phyloP scores from a whole-genome alignment of 2,329 filamentous ascomycete species.

The Arthrobotrys megalospora region DNA sequence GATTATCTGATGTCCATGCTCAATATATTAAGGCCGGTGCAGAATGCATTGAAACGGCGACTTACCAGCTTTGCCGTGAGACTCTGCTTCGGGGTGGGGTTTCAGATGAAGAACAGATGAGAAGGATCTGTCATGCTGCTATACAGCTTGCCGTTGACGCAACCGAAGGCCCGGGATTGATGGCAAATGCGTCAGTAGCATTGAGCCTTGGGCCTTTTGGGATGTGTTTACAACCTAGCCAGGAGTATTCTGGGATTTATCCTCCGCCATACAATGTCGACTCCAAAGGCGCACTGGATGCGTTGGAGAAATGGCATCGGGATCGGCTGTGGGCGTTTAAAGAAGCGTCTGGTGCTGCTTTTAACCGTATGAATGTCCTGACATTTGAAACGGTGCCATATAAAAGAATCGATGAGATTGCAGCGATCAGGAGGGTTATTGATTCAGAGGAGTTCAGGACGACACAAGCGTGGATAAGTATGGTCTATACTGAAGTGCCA shows the following conservation, averaged over 20 bases:
- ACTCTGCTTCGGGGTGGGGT: slow-evolving; percentile 34
- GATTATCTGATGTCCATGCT: slow-evolving; percentile 36
- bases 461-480: slow-evolving; percentile 47
- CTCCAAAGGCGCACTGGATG: not conserved
- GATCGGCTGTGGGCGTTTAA: slow-evolving; percentile 32
- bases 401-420: slow-evolving; percentile 43
- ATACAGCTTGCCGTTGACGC: slow-evolving; percentile 43
- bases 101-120: slow-evolving; percentile 32
- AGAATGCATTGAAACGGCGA: slow-evolving; percentile 39
- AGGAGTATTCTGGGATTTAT: slow-evolving; percentile 53
- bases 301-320: slow-evolving; percentile 42
- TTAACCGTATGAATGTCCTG: slow-evolving; percentile 26
- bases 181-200: slow-evolving; percentile 1
- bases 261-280: slow-evolving; percentile 39
- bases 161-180: not conserved
- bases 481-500: slow-evolving; percentile 39
- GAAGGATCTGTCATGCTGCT: slow-evolving; percentile 23
- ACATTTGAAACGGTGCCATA: slow-evolving; percentile 53
- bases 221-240: slow-evolving; percentile 40
- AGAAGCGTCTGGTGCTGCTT: not conserved
- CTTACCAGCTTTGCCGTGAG: slow-evolving; percentile 50
- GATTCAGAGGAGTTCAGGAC: slow-evolving; percentile 18
- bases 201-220: slow-evolving; percentile 51
- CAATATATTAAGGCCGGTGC: slow-evolving; percentile 40
- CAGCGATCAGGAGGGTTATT: slow-evolving; percentile 29